Conservation (phyloP, 345 rosid species). For the Melaleuca alternifolia region DNA sequence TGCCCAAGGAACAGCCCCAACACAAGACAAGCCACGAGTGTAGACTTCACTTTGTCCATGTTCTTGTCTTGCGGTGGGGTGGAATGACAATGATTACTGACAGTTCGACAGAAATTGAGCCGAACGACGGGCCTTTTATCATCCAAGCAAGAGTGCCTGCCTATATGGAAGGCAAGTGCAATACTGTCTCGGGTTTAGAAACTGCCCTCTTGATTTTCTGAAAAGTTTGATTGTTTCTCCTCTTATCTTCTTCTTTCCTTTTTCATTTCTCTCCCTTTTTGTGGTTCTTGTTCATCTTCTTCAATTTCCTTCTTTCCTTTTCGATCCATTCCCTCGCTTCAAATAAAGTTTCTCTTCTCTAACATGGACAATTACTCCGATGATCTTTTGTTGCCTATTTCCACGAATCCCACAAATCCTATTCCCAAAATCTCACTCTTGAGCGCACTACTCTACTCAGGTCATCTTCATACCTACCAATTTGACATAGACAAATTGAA, state of each 20-base stretch:
- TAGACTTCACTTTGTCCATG: neutral
- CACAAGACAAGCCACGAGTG: slow-evolving; percentile 4
- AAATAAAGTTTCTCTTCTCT: too few relatives aligned
- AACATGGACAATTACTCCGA: neutral
- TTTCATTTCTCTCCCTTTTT: too few relatives aligned
- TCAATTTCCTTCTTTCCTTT: too few relatives aligned
- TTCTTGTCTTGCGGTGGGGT: neutral
- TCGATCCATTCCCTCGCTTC: too few relatives aligned
- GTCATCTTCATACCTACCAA: neutral
- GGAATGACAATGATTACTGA: too few relatives aligned
- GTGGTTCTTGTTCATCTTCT: too few relatives aligned
- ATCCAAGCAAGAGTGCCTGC: too few relatives aligned
- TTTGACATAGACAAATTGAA: neutral
- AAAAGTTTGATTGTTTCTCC: too few relatives aligned
- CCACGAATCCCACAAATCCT: neutral
- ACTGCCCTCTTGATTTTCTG: too few relatives aligned
- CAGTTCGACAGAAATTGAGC: too few relatives aligned
- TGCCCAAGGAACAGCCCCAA: slow-evolving; percentile 9
- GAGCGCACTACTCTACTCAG: neutral
- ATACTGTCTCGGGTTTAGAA: neutral
- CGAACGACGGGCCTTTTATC: too few relatives aligned
- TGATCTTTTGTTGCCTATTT: neutral
- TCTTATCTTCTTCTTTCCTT: too few relatives aligned
- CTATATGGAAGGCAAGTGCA: neutral
- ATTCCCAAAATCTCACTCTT: neutral